phyloP scores from a whole-genome alignment of 208 protist genomes.

The Angomonas deanei region DNA sequence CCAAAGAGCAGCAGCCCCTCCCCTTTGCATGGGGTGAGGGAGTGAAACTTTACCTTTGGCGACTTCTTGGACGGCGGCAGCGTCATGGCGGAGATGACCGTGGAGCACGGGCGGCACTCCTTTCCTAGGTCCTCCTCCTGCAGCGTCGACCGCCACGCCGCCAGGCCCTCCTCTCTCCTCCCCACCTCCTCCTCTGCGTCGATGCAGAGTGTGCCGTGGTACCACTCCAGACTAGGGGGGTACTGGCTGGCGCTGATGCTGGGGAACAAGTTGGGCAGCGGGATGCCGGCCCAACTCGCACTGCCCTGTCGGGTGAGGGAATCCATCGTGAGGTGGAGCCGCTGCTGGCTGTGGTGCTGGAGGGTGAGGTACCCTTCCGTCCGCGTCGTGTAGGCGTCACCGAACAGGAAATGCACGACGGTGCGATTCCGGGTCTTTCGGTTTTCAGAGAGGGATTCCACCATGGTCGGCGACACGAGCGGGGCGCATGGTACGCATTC shows the following conservation, averaged over 20 bases:
- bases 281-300: slow-evolving; percentile 5
- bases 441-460: slow-evolving; percentile 6
- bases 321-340: slow-evolving; percentile 14
- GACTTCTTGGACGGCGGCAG: slow-evolving; percentile 28
- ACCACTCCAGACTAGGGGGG: slow-evolving; percentile 48
- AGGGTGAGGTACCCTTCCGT: slow-evolving; percentile 19
- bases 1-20: slow-evolving; percentile 48
- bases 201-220: slow-evolving; percentile 42
- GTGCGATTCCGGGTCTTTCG: slow-evolving; percentile 21
- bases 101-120: slow-evolving; percentile 14
- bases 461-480: neutral
- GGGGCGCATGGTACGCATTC: slow-evolving; percentile 4
- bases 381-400: slow-evolving; percentile 62
- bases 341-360: neutral
- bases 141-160: slow-evolving; percentile 29
- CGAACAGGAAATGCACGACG: slow-evolving; percentile 60
- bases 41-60: slow-evolving; percentile 37
- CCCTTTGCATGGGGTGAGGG: slow-evolving; percentile 40
- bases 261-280: slow-evolving; percentile 12
- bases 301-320: slow-evolving; percentile 19
- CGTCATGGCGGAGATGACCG: slow-evolving; percentile 40
- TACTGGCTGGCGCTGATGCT: slow-evolving; percentile 29
- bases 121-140: slow-evolving; percentile 24
- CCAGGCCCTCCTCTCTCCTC: slow-evolving; percentile 19
- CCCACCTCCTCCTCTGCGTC: slow-evolving; percentile 16